Conservation (phyloP, 805 yeast genomes). For the Nakazawaea ishiwadae region DNA sequence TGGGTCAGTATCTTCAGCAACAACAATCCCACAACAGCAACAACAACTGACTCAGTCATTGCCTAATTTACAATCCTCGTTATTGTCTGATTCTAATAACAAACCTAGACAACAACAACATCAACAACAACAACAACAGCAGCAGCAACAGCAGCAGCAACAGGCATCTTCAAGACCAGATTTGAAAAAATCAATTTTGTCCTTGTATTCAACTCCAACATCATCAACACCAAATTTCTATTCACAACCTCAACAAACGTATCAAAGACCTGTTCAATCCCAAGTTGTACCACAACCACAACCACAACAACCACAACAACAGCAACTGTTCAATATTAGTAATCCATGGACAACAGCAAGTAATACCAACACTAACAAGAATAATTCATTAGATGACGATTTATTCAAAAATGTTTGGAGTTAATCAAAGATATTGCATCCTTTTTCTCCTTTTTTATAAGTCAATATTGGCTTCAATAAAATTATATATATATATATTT, state of each 20-base stretch:
- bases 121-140: conserved; percentile 15
- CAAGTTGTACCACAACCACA: conserved; percentile 13
- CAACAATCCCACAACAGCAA: conserved; percentile 1
- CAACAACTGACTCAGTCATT: conserved; percentile 10
- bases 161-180: conserved; percentile 57
- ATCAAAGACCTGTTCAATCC: conserved; percentile 27
- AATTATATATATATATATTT: too few species aligned
- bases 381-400: conserved; percentile 49
- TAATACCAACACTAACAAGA: conserved; percentile 7
- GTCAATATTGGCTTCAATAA: too few species aligned
- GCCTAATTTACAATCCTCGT: conserved; percentile 12
- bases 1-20: conserved; percentile 1
- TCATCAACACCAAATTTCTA: conserved; percentile 57
- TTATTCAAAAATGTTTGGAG: conserved; percentile 69
- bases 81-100: conserved; percentile 7
- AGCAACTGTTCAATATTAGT: conserved; percentile 9
- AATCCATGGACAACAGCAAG: conserved; percentile 1
- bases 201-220: conserved; percentile 72
- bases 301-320: conserved; percentile 12
- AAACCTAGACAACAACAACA: neutral
- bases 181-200: conserved; percentile 84
- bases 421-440: too few species aligned
- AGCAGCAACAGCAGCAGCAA: conserved; percentile 14
- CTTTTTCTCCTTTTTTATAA: too few species aligned
- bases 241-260: conserved; percentile 46